Conservation (phyloP, 306 rosid genomes). For the Lablab purpureus region DNA sequence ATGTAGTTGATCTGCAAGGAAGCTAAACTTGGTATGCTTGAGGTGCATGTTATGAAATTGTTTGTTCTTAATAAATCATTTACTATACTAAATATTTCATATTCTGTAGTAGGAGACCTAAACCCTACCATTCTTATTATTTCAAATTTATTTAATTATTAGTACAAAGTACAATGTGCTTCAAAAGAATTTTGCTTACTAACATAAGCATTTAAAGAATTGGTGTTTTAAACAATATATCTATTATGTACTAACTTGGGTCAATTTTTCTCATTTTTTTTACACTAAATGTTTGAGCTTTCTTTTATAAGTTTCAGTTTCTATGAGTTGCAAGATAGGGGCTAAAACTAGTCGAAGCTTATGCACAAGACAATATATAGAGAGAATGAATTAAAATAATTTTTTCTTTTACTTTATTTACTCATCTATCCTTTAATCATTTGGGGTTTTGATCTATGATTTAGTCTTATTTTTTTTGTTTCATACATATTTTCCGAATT, state of each 20-base stretch:
- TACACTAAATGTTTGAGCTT: not conserved
- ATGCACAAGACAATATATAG: not conserved
- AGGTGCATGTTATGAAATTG: not conserved
- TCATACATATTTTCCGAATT: not conserved
- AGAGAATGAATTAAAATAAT: not conserved
- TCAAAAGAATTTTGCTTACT: not conserved
- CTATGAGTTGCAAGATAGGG: not conserved
- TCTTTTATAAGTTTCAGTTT: not conserved
- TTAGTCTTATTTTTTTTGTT: not conserved
- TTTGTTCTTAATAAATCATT: not conserved
- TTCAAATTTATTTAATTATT: not conserved
- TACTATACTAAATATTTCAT: not conserved
- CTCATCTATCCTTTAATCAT: not conserved
- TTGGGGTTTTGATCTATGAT: constrained; percentile 4
- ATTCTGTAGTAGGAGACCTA: not conserved
- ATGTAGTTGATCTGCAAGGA: not conserved
- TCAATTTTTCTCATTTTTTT: not conserved
- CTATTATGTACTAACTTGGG: not conserved
- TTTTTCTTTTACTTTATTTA: not conserved
- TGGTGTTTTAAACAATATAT: not conserved
- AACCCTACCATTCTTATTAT: not conserved
- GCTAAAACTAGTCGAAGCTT: not conserved
- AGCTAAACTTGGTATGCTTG: not conserved
- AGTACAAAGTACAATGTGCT: not conserved
- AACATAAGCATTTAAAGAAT: not conserved